Evolutionary conservation across 208 protist genomes (phyloP), one percentile per base, ranked within the genome.

Genomic region (Wallacemonas sp.): DNA sequence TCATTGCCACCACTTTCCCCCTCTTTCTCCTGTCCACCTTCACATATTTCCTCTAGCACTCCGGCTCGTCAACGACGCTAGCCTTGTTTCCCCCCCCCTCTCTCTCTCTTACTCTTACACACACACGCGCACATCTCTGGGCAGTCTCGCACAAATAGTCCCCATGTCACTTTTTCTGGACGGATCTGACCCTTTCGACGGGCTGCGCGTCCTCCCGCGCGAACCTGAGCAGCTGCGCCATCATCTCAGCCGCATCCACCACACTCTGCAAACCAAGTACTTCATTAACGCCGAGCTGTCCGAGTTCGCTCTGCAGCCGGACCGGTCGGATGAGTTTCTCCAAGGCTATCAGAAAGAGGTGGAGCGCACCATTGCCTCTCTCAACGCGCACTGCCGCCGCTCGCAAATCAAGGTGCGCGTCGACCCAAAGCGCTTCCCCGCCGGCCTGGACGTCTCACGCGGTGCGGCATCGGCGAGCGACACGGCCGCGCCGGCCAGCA

Each of bases 261-360:
- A 93, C 73, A 85, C 77, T 5, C 67, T 95, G 46, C 80, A 93
- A 71, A 91, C 79, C 38, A 63, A 61, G 26, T 92, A 89, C 77
- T 81, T 81, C 39, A 80, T 92, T 11, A 61, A 72, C 4, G 42
- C 78, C 2, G 84, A 95, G 31, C 46, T 76, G 8, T 70, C 80
- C 1, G 82, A 95, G 61, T 84, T 91, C 25, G 82, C 78, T 14
- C 74, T 95, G 44, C 79, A 89, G 54, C 74, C 82, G 0, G 74
- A 92, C 52, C 70, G 67, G 42, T 66, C 77, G 14, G 82, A 77
- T 36, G 82, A 92, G 28, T 93, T 95, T 57, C 46, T 85, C 23
- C 74, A 76, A 5, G 81, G 74, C 48, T 95, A 95, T 67, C 74
- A 77, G 44, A 64, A 75, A 16, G 80, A 93, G 46, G 77, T 95